Base-by-base conservation (phyloP, 176 grass and related monocot species). In the Dactylis glomerata region DNA sequence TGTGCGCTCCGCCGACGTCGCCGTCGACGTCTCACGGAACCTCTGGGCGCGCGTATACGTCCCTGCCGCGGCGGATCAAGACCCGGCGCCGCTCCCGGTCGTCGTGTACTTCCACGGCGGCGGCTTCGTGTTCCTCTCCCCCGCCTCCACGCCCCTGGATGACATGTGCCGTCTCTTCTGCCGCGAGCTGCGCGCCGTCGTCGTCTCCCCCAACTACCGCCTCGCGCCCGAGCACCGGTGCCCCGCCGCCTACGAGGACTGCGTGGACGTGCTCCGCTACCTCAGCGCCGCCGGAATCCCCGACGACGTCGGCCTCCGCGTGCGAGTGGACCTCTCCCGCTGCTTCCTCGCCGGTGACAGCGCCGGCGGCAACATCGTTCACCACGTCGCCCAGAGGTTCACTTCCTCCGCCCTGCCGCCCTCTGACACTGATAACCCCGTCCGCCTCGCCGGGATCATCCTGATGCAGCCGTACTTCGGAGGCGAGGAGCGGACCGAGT, bases 171-270 rank as follows among this genome's bases (percentile, higher is more conserved):
- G 88, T 38, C 64, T 72, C 27, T 13, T 90, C 76, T 77, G 5
- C 34, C 34, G 34, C 34, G 34, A 5, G 34, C 34, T 36, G 34
- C 2, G 3, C 34, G 2, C 34, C 34, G 34, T 5, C 3, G 34
- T 36, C 34, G 2, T 36, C 34, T 36, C 34, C 34, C 34, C 5
- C 34, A 5, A 36, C 80, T 93, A 90, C 58, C 84, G 84, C 31
- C 90, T 89, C 73, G 83, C 90, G 3, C 90, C 87, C 5, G 90
- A 92, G 83, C 66, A 92, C 73, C 83, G 75, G 30, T 78, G 12
- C 67, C 90, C 83, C 38, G 87, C 79, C 36, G 47, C 83, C 11
- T 89, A 79, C 82, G 79, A 87, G 3, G 34, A 36, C 34, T 47
- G 45, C 45, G 13, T 47, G 13, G 13, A 47, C 14, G 45, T 47